phyloP scores from a whole-genome alignment of 768 basidiomycete genomes.

The Lactarius deliciosus region DNA sequence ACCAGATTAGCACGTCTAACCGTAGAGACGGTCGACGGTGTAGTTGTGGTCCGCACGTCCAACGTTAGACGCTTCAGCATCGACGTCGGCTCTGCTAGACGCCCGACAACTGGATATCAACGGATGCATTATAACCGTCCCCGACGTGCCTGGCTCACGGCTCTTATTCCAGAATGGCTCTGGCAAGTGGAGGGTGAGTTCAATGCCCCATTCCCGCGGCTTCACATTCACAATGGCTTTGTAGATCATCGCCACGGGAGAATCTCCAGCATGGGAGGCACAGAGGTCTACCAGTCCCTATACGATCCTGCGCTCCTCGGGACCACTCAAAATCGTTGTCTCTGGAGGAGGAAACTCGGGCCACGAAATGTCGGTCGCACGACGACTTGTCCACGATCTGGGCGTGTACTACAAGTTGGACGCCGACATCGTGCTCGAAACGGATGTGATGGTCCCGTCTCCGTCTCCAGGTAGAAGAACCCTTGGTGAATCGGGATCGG shows the following conservation, averaged over 20 bases:
- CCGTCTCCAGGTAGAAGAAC: conserved; percentile 24
- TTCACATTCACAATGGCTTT: neutral
- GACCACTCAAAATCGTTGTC: conserved; percentile 57
- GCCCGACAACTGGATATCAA: conserved; percentile 23
- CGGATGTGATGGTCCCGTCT: conserved; percentile 35
- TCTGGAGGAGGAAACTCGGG: conserved; percentile 31
- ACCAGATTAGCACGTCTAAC: conserved; percentile 43
- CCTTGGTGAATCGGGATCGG: conserved; percentile 33
- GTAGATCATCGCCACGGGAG: conserved; percentile 7
- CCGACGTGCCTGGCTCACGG: neutral
- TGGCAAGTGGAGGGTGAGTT: conserved; percentile 17
- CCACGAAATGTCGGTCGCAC: conserved; percentile 53
- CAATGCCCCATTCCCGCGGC: neutral
- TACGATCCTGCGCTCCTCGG: conserved; percentile 54
- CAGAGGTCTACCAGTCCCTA: conserved; percentile 43
- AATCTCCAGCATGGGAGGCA: neutral
- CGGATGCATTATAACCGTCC: conserved; percentile 7
- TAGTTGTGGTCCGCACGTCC: conserved; percentile 28
- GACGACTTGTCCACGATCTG: conserved; percentile 67
- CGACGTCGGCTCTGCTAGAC: conserved; percentile 2
- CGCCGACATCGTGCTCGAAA: conserved; percentile 52
- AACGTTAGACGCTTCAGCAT: conserved; percentile 34
- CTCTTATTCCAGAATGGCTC: conserved; percentile 9
- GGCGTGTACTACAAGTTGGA: conserved; percentile 70
- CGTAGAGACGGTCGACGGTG: conserved; percentile 28